Evolutionary conservation across 768 basidiomycete species (phyloP).

Genomic region (Albatrellus ellisii): DNA sequence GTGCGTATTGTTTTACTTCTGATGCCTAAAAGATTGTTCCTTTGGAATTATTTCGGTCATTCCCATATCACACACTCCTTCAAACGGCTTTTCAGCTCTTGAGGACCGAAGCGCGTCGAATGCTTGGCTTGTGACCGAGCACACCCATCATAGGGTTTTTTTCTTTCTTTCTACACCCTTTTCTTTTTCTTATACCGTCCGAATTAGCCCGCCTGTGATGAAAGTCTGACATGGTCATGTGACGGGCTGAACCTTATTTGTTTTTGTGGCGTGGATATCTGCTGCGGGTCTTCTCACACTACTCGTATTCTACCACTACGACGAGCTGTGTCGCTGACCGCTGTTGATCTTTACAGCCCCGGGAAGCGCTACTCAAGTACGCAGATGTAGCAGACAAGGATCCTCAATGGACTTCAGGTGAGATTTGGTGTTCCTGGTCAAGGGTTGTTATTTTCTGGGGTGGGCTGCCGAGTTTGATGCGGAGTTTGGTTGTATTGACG

Average conservation of each 20-base stretch:
- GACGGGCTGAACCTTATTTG: neutral
- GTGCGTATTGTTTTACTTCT: conserved; percentile 43
- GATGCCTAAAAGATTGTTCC: conserved; percentile 2
- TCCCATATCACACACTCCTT: too few relatives aligned
- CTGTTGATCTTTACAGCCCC: conserved; percentile 46
- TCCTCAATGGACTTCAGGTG: conserved; percentile 78
- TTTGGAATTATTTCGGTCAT: too few relatives aligned
- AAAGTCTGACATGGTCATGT: conserved; percentile 3
- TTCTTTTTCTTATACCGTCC: too few relatives aligned
- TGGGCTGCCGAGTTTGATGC: conserved; percentile 16
- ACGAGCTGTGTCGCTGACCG: neutral
- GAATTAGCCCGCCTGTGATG: conserved; percentile 5
- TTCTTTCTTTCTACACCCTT: too few relatives aligned
- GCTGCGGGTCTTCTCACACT: neutral
- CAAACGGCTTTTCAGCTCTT: too few relatives aligned
- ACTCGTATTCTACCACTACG: conserved; percentile 6
- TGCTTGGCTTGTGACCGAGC: too few relatives aligned
- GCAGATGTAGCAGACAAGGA: conserved; percentile 66
- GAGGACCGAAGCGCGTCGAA: too few relatives aligned
- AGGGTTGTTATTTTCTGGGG: neutral
- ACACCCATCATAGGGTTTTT: too few relatives aligned
- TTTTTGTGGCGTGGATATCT: neutral
- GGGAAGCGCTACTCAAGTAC: conserved; percentile 92
- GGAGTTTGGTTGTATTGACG: conserved; percentile 31
- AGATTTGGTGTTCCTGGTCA: conserved; percentile 20